Base-by-base conservation (phyloP, 257 asterid species). In the Oldenlandia corymbosa region DNA sequence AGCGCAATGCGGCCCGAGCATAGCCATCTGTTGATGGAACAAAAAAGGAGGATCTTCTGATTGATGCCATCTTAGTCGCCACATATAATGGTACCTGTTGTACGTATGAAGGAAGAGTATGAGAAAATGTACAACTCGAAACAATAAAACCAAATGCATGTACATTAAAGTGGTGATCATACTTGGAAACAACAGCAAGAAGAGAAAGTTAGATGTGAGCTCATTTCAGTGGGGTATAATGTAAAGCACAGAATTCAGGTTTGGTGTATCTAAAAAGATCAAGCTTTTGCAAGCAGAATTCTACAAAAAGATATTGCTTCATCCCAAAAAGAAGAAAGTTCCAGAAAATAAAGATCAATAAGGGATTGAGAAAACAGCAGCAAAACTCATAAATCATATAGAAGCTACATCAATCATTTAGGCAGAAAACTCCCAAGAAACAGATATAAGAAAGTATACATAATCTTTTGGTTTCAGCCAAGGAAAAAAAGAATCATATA, bases 51-150 rank as follows among this genome's bases (percentile, higher is more conserved):
- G 99, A 87, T 72, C 86, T 73, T 76, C 31, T 81, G 79, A 93
- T 93, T 4, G 99, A 93, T 23, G 99, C 95, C 99, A 90, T 93
- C 68, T 90, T 93, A 12, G 99, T 90, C 12, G 97, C 99, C 49
- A 93, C 97, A 17, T 90, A 93, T 56, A 93, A 66, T 1, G 99
- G 99, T 31, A 92, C 96, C 99, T 92, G 60, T 54, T 10, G 30
- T 63, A n/a, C n/a, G n/a, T n/a, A 68, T 28, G 52, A 24, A 36
- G 47, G 65, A 57, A 42, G 14, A 57, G 5, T 52, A 46, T 32
- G 49, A 10, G 26, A 23, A 27, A 61, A 34, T 42, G 30, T 6
- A 16, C 21, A 23, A 58, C 14, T 13, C 2, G 0, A 51, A 27
- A 11, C 31, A 20, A 30, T 11, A 2, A 21, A 16, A 47, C 71